These are phyloP conservation scores for Sanguinoderma infundibulare DNA, from an alignment of 1,284 basidiomycete genomes.

Conservation along the genomic window DNA sequence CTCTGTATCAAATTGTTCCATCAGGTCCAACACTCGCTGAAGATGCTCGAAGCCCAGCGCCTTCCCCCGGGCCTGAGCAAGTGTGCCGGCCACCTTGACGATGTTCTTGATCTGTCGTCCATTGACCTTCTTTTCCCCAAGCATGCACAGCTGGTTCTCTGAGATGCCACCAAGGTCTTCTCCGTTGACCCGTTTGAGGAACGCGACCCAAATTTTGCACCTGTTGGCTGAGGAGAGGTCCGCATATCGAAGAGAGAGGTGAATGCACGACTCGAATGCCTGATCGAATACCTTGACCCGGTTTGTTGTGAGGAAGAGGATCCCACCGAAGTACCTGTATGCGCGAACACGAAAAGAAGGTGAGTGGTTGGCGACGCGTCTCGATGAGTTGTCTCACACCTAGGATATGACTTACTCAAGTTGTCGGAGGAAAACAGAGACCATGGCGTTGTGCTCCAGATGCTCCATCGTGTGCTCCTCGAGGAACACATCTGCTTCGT, in stretches of 20 bases:
- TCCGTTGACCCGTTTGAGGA: constrained; percentile 53
- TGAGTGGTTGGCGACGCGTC: not conserved
- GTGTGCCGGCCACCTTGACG: constrained; percentile 60
- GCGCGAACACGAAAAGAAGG: not conserved
- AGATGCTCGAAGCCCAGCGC: constrained; percentile 52
- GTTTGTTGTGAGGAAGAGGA: constrained; percentile 72
- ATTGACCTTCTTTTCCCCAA: constrained; percentile 58
- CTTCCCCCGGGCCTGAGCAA: constrained; percentile 54
- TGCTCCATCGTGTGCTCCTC: constrained; percentile 65
- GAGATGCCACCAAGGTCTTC: constrained; percentile 38
- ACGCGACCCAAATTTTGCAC: constrained; percentile 61
- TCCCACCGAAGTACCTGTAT: constrained; percentile 63
- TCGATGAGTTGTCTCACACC: not conserved
- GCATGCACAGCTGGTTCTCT: constrained; percentile 45
- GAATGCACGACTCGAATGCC: constrained; percentile 70
- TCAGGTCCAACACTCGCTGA: constrained; percentile 59
- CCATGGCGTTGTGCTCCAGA: constrained; percentile 66
- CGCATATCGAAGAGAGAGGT: constrained; percentile 64
- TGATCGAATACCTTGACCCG: constrained; percentile 69
- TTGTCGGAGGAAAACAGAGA: constrained; percentile 50
- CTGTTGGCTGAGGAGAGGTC: constrained; percentile 56
- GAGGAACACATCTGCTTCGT: constrained; percentile 61
- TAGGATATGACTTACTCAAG: constrained; percentile 30
- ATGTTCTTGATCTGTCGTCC: constrained; percentile 72
- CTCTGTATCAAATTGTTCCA: constrained; percentile 62